phyloP scores from a whole-genome alignment of 1,139 yeast genomes.

The Yamadazyma jaroonii region DNA sequence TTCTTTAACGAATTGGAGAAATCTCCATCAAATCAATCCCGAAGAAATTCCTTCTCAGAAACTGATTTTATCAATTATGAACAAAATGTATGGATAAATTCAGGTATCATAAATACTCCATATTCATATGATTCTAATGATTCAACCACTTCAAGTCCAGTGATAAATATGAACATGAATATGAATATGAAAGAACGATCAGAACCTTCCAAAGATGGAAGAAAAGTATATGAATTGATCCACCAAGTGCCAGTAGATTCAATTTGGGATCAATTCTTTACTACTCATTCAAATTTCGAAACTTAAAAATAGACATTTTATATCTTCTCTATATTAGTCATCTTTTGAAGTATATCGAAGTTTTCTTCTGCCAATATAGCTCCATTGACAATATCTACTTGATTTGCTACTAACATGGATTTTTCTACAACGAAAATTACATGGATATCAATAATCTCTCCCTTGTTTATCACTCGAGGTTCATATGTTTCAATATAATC shows the following conservation, averaged over 20 bases:
- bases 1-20: constrained; percentile 45
- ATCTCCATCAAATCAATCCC: constrained; percentile 23
- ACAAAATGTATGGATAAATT: not conserved
- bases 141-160: constrained; percentile 13
- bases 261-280: constrained; percentile 77
- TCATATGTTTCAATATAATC: constrained; percentile 2
- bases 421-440: not conserved
- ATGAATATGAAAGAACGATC: not conserved
- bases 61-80: constrained; percentile 1
- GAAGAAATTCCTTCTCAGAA: constrained; percentile 14
- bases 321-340: constrained; percentile 3
- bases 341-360: constrained; percentile 1
- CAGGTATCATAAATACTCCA: constrained; percentile 5
- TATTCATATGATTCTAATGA: constrained; percentile 11
- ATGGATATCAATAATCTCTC: constrained; percentile 7
- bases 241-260: constrained; percentile 66
- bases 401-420: not conserved
- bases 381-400: constrained; percentile 2
- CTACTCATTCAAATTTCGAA: constrained; percentile 13
- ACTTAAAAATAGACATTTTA: not conserved
- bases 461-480: constrained; percentile 3
- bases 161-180: not conserved
- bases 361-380: constrained; percentile 5
- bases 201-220: constrained; percentile 39
- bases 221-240: constrained; percentile 57